Conservation (phyloP, 192 early-diverging fungal genomes). For the Allomyces javanicus region DNA sequence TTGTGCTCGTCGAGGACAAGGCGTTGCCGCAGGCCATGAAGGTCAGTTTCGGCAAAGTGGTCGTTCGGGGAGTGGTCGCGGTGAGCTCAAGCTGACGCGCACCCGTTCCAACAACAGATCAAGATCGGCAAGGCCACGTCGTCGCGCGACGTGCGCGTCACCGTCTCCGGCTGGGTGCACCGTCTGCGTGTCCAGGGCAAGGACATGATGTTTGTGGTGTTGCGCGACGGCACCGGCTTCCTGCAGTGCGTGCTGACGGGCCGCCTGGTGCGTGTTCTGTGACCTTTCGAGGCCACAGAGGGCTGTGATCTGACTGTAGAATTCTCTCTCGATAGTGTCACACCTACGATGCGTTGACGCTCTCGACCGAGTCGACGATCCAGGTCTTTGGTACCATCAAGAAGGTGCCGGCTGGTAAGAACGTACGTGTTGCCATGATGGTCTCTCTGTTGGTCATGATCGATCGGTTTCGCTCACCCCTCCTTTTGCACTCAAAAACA, state of each 20-base stretch:
- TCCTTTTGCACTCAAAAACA: conserved; percentile 3
- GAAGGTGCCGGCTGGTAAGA: conserved; percentile 78
- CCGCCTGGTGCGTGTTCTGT: conserved; percentile 35
- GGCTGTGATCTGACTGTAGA: background rate
- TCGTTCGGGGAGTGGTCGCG: background rate
- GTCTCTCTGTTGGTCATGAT: background rate
- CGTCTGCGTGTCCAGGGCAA: conserved; percentile 86
- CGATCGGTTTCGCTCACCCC: background rate
- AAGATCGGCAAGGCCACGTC: conserved; percentile 44
- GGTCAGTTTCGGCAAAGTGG: conserved; percentile 11
- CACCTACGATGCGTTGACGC: conserved; percentile 77
- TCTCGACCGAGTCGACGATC: conserved; percentile 86
- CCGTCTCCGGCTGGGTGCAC: conserved; percentile 89
- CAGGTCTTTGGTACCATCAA: conserved; percentile 68
- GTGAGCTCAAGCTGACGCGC: background rate
- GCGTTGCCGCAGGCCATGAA: conserved; percentile 49
- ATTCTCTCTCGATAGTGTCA: conserved; percentile 45
- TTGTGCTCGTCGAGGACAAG: conserved; percentile 52
- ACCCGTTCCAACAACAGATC: conserved; percentile 25
- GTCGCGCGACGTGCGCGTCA: conserved; percentile 57
- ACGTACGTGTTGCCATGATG: conserved; percentile 20
- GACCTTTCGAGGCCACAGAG: background rate
- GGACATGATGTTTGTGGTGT: conserved; percentile 84
- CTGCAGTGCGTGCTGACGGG: conserved; percentile 84
- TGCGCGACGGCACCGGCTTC: conserved; percentile 87